These are phyloP conservation scores for Haplosporangium gracile DNA, from an alignment of 192 early-diverging fungal genomes.

Conservation along the genomic window DNA sequence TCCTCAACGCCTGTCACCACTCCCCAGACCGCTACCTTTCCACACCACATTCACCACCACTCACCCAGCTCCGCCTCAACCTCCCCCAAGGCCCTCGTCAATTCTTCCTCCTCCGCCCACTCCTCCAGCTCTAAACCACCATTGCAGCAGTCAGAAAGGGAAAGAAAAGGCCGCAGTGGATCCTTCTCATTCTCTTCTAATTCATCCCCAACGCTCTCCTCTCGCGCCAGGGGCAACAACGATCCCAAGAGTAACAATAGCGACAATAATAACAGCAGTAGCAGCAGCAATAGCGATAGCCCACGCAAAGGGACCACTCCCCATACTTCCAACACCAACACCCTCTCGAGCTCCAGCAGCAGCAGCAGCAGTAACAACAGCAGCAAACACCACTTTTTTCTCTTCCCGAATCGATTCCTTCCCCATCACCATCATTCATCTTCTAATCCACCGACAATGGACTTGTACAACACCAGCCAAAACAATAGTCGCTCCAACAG, in stretches of 20 bases:
- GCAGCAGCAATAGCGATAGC: neutral
- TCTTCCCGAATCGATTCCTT: constrained; percentile 30
- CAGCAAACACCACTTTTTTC: constrained; percentile 28
- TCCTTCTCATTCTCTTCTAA: constrained; percentile 49
- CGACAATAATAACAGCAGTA: constrained; percentile 7
- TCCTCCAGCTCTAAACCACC: constrained; percentile 28
- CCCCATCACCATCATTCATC: constrained; percentile 4
- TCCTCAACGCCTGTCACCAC: constrained; percentile 38
- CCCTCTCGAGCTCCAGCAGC: constrained; percentile 8
- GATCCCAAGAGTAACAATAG: constrained; percentile 29
- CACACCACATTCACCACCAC: constrained; percentile 17
- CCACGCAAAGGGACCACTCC: neutral
- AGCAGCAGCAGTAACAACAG: constrained; percentile 10
- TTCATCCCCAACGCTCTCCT: constrained; percentile 25
- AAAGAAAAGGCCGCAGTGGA: constrained; percentile 40
- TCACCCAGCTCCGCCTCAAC: constrained; percentile 4
- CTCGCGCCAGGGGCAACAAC: constrained; percentile 41
- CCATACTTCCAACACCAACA: constrained; percentile 10
- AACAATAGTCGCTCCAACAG: constrained; percentile 12
- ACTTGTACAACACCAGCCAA: constrained; percentile 11
- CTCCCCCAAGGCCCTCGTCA: neutral
- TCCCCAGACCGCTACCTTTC: constrained; percentile 29
- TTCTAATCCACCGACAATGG: constrained; percentile 2
- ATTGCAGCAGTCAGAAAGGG: constrained; percentile 35
- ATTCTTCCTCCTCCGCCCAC: neutral